phyloP scores from a whole-genome alignment of 2,329 filamentous ascomycete species.

The Penicillium concentricum region DNA sequence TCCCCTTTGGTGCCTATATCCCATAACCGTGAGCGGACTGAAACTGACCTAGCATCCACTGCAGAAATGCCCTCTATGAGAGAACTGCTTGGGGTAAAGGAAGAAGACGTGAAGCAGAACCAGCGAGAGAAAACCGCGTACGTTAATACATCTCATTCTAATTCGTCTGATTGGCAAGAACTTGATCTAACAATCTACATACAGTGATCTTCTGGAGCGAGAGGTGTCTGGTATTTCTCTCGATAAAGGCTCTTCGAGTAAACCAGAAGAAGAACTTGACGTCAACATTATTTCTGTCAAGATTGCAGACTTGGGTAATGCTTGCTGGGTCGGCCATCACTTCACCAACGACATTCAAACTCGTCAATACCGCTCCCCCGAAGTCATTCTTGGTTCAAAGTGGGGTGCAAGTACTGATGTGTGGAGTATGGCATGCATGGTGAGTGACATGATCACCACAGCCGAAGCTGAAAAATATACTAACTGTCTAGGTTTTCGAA shows the following conservation, averaged over 20 bases:
- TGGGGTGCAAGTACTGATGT: constrained; percentile 99
- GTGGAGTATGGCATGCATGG: constrained; percentile 99
- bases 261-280: constrained; percentile 30
- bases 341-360: constrained; percentile 99
- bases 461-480: not conserved
- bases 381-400: constrained; percentile 94
- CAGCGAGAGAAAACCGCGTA: constrained; percentile 93
- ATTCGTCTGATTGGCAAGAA: not conserved
- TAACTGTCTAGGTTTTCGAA: constrained; percentile 74
- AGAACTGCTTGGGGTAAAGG: constrained; percentile 51
- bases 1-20: constrained; percentile 30
- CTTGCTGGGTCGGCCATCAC: constrained; percentile 97
- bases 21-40: constrained; percentile 26
- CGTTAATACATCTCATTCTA: constrained; percentile 37
- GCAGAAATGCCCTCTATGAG: constrained; percentile 58
- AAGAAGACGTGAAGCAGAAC: constrained; percentile 67
- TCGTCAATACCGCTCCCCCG: constrained; percentile 91
- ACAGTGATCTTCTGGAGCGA: constrained; percentile 80
- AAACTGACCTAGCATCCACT: constrained; percentile 42
- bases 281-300: constrained; percentile 92
- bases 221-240: constrained; percentile 95
- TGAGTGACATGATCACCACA: constrained; percentile 47
- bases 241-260: constrained; percentile 62
- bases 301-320: constrained; percentile 96
- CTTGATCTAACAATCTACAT: constrained; percentile 11